Evolutionary conservation across 352 stramenopile species (phyloP), one percentile per base, ranked within the genome.

Genomic region (Globisporangium polare): DNA sequence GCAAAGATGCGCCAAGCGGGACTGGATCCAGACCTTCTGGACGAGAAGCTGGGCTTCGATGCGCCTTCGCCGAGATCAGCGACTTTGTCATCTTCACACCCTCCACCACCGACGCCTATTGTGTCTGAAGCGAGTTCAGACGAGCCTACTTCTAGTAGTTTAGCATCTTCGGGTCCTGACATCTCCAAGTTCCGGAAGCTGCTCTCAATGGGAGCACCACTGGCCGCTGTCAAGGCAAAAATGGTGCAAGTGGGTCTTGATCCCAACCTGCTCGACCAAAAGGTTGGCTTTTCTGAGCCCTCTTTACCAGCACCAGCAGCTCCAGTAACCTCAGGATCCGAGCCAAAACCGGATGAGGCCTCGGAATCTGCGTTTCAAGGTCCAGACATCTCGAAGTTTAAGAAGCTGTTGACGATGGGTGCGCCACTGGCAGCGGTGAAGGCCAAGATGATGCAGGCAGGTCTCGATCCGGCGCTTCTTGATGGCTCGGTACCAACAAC

Each of bases 1-100:
- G 76, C 69, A 9, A 91, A 85, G 50, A 85, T 98, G 73, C 42
- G 64, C 18, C 78, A 94, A 55, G 89, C 63, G 29, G 80, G 80
- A 0, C 55, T 90, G 5, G 67, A 91, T 47, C 78, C 81, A 8
- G 58, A 78, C n/a, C 66, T 88, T 5, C 54, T 90, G 18, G 72
- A 89, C 12, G 62, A 86, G 15, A 66, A 69, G 26, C 65, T 72
- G 37, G 66, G 68, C 0, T 79, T 83, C 18, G 37, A 75, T 58
- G 46, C 65, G 42, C 89, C 86, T 66, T 85, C 83, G 64, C 92
- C 41, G n/a, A 43, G 37, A 43, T 4, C 37, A 43, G 37, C 86
- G 53, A 89, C 94, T 79, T 59, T 65, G 5, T 18, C 41, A 24
- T 29, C 41, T 18, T 41, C 50, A 1, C n/a, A n/a, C n/a, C 29